These are phyloP conservation scores for Tieghemiomyces parasiticus DNA, from an alignment of 192 early-diverging fungal species.

Conservation along the genomic window DNA sequence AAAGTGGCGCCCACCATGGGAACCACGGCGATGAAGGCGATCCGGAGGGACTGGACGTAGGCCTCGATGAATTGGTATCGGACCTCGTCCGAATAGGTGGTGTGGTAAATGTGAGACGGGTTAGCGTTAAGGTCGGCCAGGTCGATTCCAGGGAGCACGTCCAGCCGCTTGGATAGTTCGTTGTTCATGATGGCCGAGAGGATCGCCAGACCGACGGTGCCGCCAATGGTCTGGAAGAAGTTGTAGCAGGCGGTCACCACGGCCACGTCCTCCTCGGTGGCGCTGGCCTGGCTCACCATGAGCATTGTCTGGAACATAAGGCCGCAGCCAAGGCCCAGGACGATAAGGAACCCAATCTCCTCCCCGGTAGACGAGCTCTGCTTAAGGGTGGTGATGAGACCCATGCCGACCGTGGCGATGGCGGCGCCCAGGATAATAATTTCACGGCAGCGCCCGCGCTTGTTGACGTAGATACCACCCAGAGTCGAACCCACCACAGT, in stretches of 20 bases:
- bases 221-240: conserved; percentile 34
- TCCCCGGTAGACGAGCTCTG: conserved; percentile 26
- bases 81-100: neutral
- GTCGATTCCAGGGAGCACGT: neutral
- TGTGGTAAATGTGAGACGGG: neutral
- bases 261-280: conserved; percentile 31
- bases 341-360: conserved; percentile 35
- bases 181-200: conserved; percentile 9
- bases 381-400: conserved; percentile 39
- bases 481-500: conserved; percentile 36
- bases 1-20: neutral
- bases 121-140: neutral
- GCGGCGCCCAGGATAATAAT: conserved; percentile 37
- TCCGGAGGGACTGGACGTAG: neutral
- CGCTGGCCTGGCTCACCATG: conserved; percentile 25
- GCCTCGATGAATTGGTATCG: neutral
- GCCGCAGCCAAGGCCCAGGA: conserved; percentile 39
- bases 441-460: conserved; percentile 28
- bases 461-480: conserved; percentile 34
- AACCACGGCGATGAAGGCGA: neutral
- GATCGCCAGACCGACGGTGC: conserved; percentile 38
- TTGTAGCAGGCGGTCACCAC: conserved; percentile 31
- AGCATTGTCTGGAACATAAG: conserved; percentile 34
- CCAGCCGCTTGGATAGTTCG: neutral
- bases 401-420: conserved; percentile 32